These are phyloP conservation scores for Euphorbia tirucalli DNA, from an alignment of 345 rosid species.

Conservation along the genomic window DNA sequence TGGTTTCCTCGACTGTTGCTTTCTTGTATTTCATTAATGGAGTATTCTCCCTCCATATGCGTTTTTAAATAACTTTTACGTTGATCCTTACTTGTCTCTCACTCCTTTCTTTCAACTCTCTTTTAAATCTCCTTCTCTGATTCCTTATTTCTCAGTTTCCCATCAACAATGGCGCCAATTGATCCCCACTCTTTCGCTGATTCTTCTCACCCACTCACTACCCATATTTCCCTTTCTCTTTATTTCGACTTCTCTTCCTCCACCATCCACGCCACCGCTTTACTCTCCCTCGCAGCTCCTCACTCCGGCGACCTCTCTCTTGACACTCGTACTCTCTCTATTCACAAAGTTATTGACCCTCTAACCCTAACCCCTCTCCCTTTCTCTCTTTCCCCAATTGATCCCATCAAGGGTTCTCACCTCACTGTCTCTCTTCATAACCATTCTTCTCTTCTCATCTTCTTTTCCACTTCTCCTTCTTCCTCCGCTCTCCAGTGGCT, in stretches of 20 bases:
- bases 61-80: too few relatives aligned
- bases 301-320: constrained; percentile 52
- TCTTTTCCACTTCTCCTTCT: constrained; percentile 59
- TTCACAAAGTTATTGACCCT: constrained; percentile 47
- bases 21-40: too few relatives aligned
- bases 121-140: background rate
- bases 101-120: too few relatives aligned
- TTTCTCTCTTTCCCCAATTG: constrained; percentile 36
- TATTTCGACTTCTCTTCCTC: constrained; percentile 73
- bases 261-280: constrained; percentile 71
- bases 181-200: constrained; percentile 90
- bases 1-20: too few relatives aligned
- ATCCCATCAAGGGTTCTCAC: constrained; percentile 53
- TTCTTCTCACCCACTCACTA: constrained; percentile 64
- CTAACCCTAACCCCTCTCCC: constrained; percentile 45
- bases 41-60: too few relatives aligned
- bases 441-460: constrained; percentile 40
- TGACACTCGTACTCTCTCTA: constrained; percentile 65
- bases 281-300: constrained; percentile 55
- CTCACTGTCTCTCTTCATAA: constrained; percentile 45
- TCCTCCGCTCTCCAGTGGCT: constrained; percentile 97
- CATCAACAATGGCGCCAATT: constrained; percentile 53
- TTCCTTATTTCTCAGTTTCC: background rate
- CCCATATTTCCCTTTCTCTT: constrained; percentile 62
- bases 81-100: too few relatives aligned